phyloP scores from a whole-genome alignment of 768 basidiomycete genomes.

The Russula griseocarnosa region DNA sequence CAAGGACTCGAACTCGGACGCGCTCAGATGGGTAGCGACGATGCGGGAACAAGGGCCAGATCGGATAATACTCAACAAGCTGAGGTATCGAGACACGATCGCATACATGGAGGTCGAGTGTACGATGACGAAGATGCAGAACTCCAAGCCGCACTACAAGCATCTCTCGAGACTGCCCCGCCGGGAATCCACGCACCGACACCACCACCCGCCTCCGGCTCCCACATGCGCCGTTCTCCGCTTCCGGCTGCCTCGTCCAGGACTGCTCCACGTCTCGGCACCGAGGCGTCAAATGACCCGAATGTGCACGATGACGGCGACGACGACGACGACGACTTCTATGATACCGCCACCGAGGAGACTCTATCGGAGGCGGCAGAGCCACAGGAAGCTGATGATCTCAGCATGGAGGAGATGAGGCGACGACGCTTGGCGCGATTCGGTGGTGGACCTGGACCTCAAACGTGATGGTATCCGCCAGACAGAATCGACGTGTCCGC shows the following conservation, averaged over 20 bases:
- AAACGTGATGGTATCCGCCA: not conserved
- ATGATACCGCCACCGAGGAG: conserved; percentile 18
- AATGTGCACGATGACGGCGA: not conserved
- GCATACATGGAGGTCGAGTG: conserved; percentile 38
- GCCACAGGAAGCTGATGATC: not conserved
- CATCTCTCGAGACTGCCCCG: conserved; percentile 68
- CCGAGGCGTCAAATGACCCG: not conserved
- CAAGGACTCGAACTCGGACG: conserved; percentile 24
- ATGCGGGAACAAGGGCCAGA: conserved; percentile 24
- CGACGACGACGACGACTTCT: not conserved
- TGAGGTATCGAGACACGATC: conserved; percentile 6
- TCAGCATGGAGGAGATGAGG: conserved; percentile 36
- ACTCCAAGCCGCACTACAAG: conserved; percentile 81
- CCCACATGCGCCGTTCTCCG: conserved; percentile 5
- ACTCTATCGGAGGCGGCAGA: conserved; percentile 18
- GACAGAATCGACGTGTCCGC: no score
- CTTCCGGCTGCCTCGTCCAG: conserved; percentile 6
- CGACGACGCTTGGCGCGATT: conserved; percentile 35
- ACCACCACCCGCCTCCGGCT: conserved; percentile 25
- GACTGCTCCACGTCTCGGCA: not conserved
- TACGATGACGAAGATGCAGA: conserved; percentile 87
- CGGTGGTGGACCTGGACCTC: conserved; percentile 28
- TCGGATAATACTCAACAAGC: not conserved
- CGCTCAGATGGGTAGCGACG: conserved; percentile 23
- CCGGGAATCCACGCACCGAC: conserved; percentile 43